Evolutionary conservation across 176 grass and related monocot genomes (phyloP), one percentile per base, ranked within the genome.

Genomic region (Oryza meridionalis): DNA sequence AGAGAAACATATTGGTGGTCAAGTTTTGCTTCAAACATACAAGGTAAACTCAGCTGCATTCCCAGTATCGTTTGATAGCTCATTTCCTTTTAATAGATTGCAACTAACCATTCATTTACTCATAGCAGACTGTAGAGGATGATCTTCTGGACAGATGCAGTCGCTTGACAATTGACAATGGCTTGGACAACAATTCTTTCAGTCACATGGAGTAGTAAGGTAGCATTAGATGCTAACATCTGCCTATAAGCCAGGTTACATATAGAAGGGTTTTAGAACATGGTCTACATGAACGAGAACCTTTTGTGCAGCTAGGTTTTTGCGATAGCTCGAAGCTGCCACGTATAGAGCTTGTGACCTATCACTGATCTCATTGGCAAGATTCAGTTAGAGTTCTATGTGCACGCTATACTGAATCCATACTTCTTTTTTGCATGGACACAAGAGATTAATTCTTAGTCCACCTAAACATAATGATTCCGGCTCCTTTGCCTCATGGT

Each of bases 11-110:
- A 84, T 88, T 67, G 15, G 82, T 77, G 85, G 85, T 37, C 40
- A 88, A 64, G 65, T 85, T 59, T 73, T 88, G 72, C 89, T 91
- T 81, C 82, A 88, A 43, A 88, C 90, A 19, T 91, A 91, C 86
- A 88, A 77, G 86, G 86, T 91, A 65, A 72, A 84, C 72, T 74
- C 46, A 75, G 27, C 26, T 25, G 62, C 8, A 47, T 53, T 81
- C 11, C 26, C 67, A 19, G 49, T 27, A 77, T 40, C 1, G 11
- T 73, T 62, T 74, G 19, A 67, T 66, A 21, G 7, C 64, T 75
- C 3, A 31, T 66, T 21, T 67, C 3, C 65, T 76, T 32, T 29
- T 65, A 8, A 6, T 79, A 21, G 26, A 49, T 46, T 77, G 19
- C 72, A 67, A 22, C 65, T 67, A 67, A 91, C 62, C 24, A 37